These are phyloP conservation scores for Aspergillus pseudoglaucus DNA, from an alignment of 2,329 filamentous ascomycete species.

Conservation along the genomic window DNA sequence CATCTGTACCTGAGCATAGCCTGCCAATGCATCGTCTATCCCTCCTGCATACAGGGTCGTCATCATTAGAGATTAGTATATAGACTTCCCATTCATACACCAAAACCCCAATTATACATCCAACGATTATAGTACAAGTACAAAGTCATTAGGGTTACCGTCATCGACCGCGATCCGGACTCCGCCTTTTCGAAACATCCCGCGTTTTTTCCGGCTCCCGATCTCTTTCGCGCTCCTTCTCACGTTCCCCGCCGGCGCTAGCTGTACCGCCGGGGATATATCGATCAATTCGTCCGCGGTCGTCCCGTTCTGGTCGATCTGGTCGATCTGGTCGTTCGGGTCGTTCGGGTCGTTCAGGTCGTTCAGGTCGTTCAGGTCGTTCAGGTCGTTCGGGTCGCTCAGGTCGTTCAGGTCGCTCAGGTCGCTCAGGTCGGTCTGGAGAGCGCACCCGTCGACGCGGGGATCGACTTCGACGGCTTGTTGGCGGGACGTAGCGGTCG, in stretches of 20 bases:
- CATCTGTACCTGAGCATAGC: no score
- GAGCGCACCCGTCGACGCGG: constrained; percentile 34
- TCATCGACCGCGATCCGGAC: constrained; percentile 19
- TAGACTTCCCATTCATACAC: constrained; percentile 3
- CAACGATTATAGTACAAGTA: neutral
- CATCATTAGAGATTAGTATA: constrained; percentile 1
- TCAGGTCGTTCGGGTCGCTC: neutral
- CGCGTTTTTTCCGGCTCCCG: constrained; percentile 16
- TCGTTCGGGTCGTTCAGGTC: neutral
- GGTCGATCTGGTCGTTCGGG: neutral
- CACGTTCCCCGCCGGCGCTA: constrained; percentile 22
- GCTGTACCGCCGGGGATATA: constrained; percentile 35
- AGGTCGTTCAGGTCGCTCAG: neutral
- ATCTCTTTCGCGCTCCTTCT: constrained; percentile 6
- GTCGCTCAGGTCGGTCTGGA: constrained; percentile 20
- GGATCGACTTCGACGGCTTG: constrained; percentile 35
- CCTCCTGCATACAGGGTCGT: neutral
- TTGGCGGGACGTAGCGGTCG: constrained; percentile 38
- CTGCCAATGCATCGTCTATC: neutral
- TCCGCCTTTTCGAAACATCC: constrained; percentile 13
- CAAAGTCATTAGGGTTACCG: neutral
- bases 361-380: neutral
- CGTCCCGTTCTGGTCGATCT: neutral
- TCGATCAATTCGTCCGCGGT: constrained; percentile 32
- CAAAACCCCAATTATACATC: constrained; percentile 4